Evolutionary conservation across 305 asterid species (phyloP).

Genomic region (Fraxinus ornus): DNA sequence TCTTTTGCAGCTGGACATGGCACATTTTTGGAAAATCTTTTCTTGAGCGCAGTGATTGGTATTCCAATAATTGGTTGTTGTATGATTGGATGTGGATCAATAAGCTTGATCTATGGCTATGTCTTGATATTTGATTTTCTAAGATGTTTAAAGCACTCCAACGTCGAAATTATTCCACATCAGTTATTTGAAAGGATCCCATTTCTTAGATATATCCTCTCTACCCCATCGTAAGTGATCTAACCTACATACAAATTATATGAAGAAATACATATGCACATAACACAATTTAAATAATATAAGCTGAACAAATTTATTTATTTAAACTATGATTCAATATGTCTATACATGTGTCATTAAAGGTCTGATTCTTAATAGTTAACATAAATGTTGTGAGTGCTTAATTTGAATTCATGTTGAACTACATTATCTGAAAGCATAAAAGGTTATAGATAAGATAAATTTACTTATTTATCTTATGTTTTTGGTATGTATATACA

Average conservation of each 20-base stretch:
- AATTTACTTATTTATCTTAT: too few species aligned
- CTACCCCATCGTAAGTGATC: constrained; percentile 72
- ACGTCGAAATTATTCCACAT: constrained; percentile 75
- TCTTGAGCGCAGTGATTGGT: constrained; percentile 57
- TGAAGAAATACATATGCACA: neutral
- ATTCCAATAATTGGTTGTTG: constrained; percentile 62
- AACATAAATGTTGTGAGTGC: too few species aligned
- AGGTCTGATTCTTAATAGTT: neutral
- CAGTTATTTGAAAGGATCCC: constrained; percentile 58
- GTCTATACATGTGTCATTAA: too few species aligned
- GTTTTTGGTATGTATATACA: too few species aligned
- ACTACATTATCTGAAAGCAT: too few species aligned
- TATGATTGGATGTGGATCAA: constrained; percentile 63
- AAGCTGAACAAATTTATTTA: too few species aligned
- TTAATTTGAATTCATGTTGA: too few species aligned
- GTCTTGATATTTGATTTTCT: constrained; percentile 63
- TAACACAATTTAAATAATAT: neutral
- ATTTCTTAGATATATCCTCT: constrained; percentile 57
- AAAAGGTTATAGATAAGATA: too few species aligned
- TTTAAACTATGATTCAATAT: too few species aligned
- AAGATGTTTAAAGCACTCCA: constrained; percentile 81
- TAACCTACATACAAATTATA: neutral
- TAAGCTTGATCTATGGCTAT: constrained; percentile 55
- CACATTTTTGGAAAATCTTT: constrained; percentile 65
- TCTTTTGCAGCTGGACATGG: constrained; percentile 66